These are phyloP conservation scores for Umbelopsis ramanniana DNA, from an alignment of 192 early-diverging fungal genomes.

Conservation along the genomic window DNA sequence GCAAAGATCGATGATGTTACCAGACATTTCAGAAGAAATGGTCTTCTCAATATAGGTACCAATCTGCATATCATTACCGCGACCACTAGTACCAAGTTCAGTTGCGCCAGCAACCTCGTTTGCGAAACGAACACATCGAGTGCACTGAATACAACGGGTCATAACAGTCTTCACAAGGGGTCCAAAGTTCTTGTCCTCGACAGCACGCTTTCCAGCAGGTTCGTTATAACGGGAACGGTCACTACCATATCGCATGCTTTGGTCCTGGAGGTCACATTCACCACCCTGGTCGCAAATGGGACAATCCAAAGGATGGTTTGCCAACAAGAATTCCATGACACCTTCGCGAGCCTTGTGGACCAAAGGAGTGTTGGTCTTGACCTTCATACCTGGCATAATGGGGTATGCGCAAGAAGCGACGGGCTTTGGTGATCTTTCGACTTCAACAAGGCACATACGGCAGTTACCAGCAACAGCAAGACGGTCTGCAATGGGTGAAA, in stretches of 20 bases:
- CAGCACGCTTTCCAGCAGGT: conserved; percentile 87
- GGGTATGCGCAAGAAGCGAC: conserved; percentile 97
- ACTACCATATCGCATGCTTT: conserved; percentile 92
- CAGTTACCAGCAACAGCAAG: conserved; percentile 98
- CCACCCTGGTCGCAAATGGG: conserved; percentile 99
- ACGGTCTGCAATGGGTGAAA: conserved; percentile 73
- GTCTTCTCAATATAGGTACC: conserved; percentile 93
- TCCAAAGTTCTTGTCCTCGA: conserved; percentile 97
- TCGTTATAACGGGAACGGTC: conserved; percentile 92
- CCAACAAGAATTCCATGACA: conserved; percentile 92
- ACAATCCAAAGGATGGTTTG: conserved; percentile 98
- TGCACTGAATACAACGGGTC: conserved; percentile 99
- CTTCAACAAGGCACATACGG: conserved; percentile 99
- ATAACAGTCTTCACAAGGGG: conserved; percentile 96
- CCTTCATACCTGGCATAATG: conserved; percentile 95
- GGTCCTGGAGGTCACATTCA: conserved; percentile 99
- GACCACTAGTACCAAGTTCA: conserved; percentile 93
- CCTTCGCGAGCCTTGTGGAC: conserved; percentile 97
- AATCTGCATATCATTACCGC: conserved; percentile 99
- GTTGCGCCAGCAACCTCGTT: conserved; percentile 97
- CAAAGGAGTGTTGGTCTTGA: conserved; percentile 92
- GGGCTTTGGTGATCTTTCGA: conserved; percentile 95
- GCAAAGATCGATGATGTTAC: conserved; percentile 97
- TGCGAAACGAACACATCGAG: conserved; percentile 96
- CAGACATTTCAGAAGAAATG: conserved; percentile 92